Conservation (phyloP, 2,329 filamentous ascomycete genomes). For the Chaetomiaceae sp. region DNA sequence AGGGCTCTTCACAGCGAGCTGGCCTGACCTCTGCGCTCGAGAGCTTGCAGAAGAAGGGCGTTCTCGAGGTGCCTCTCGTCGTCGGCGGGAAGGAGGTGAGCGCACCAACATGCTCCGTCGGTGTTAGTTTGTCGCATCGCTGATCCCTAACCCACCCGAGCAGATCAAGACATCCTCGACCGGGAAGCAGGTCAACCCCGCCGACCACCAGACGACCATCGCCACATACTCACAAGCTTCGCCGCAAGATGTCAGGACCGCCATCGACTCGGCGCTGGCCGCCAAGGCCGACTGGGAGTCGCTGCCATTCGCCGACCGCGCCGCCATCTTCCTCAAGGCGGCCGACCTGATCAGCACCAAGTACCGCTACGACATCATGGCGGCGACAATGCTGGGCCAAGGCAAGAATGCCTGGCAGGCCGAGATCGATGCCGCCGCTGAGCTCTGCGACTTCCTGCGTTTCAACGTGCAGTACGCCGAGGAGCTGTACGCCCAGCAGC, state of each 20-base stretch:
- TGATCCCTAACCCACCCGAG: neutral
- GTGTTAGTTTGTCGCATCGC: neutral
- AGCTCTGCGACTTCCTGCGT: conserved; percentile 86
- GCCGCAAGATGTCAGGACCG: conserved; percentile 66
- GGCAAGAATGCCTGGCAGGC: conserved; percentile 99
- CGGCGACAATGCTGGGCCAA: conserved; percentile 90
- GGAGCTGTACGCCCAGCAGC: conserved; percentile 84
- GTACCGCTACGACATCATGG: conserved; percentile 96
- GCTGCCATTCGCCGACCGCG: conserved; percentile 83
- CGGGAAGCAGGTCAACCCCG: conserved; percentile 74
- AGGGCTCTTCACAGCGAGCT: conserved; percentile 74
- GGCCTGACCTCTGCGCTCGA: conserved; percentile 71
- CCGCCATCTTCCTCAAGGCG: conserved; percentile 91
- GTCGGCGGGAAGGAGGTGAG: conserved; percentile 76
- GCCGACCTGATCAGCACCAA: conserved; percentile 86
- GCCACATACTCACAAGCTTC: conserved; percentile 84
- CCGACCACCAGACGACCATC: conserved; percentile 69
- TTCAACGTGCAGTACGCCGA: conserved; percentile 94
- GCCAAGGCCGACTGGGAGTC: conserved; percentile 83
- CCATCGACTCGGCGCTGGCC: conserved; percentile 80
- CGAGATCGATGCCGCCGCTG: conserved; percentile 94
- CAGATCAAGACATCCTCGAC: conserved; percentile 59
- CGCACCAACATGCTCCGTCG: neutral
- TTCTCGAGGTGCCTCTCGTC: conserved; percentile 76
- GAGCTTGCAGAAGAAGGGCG: conserved; percentile 61